Conservation (phyloP, 2,329 filamentous ascomycete genomes). For the Exophiala mesophila region DNA sequence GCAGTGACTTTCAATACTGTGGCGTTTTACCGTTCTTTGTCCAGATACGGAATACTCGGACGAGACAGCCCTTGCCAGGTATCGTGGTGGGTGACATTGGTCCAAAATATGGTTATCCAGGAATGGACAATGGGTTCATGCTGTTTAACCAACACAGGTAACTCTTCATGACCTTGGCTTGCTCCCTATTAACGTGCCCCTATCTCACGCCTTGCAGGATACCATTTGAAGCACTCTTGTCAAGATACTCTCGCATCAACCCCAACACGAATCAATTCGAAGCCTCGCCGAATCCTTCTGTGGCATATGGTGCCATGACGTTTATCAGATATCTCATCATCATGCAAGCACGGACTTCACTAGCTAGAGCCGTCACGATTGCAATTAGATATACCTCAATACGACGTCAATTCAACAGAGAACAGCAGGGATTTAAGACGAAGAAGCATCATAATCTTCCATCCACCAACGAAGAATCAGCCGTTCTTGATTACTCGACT, state of each 20-base stretch:
- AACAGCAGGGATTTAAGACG: too few relatives aligned
- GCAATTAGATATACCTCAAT: constrained; percentile 48
- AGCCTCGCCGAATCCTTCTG: constrained; percentile 41
- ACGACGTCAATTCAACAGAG: constrained; percentile 50
- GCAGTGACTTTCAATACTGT: constrained; percentile 34
- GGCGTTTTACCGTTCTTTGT: constrained; percentile 51
- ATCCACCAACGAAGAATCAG: constrained; percentile 33
- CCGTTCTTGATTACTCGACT: constrained; percentile 50
- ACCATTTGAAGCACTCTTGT: constrained; percentile 46
- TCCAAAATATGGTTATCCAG: constrained; percentile 49
- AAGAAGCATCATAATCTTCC: constrained; percentile 45
- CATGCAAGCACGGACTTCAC: constrained; percentile 45
- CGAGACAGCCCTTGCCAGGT: constrained; percentile 42
- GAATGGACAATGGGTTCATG: constrained; percentile 51
- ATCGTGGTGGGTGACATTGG: constrained; percentile 50
- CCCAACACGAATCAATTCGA: constrained; percentile 41
- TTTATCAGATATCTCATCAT: constrained; percentile 37
- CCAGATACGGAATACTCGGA: constrained; percentile 45
- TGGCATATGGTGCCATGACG: constrained; percentile 42
- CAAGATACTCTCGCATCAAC: constrained; percentile 44
- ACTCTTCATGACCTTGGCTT: constrained; percentile 28
- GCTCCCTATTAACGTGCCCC: not conserved
- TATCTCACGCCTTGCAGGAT: constrained; percentile 26
- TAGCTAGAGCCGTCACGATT: constrained; percentile 50
- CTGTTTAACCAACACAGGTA: constrained; percentile 42